Evolutionary conservation across 1,139 yeast genomes (phyloP).

Genomic region (Geotrichum carabidarum): DNA sequence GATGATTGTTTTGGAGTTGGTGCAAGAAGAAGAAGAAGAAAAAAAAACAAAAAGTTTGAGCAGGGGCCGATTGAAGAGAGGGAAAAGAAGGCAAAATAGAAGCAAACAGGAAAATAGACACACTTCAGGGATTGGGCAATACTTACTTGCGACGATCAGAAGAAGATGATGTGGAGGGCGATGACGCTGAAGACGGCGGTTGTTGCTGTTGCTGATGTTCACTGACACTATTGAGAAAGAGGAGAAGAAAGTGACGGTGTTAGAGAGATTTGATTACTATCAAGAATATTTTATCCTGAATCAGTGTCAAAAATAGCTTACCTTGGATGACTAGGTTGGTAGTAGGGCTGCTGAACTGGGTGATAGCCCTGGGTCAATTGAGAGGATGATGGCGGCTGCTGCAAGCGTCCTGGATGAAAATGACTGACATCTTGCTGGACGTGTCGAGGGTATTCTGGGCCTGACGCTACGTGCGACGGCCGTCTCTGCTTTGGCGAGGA

Average conservation of each 20-base stretch:
- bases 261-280: too few relatives aligned
- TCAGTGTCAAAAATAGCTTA: too few relatives aligned
- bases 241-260: too few relatives aligned
- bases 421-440: not conserved
- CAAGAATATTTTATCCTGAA: too few relatives aligned
- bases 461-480: too few relatives aligned
- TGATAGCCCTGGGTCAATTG: not conserved
- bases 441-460: not conserved
- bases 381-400: not conserved
- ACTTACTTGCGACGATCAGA: constrained; percentile 13
- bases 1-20: not conserved
- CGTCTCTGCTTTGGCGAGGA: not conserved
- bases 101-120: not conserved
- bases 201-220: not conserved
- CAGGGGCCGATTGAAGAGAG: not conserved
- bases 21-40: too few relatives aligned
- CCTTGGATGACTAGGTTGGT: too few relatives aligned
- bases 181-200: constrained; percentile 1
- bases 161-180: not conserved
- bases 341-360: too few relatives aligned
- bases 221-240: too few relatives aligned
- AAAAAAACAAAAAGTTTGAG: too few relatives aligned
- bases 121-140: not conserved
- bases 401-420: not conserved
- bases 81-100: not conserved